Base-by-base conservation (phyloP, 192 early-diverging fungal species). In the Phlyctochytrium bullatum region DNA sequence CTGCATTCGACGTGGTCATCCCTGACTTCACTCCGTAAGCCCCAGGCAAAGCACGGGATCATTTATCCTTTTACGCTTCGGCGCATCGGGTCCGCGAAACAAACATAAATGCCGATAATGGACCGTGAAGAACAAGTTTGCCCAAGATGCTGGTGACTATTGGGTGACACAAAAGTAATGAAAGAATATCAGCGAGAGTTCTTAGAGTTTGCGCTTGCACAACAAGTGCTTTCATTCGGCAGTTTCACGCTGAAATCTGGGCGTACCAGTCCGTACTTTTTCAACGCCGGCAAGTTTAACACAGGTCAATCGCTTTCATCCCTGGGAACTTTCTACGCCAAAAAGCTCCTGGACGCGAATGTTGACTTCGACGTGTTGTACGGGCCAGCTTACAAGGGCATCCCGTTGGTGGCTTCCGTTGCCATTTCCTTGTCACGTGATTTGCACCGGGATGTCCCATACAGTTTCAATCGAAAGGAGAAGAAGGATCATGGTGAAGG, bases 401-500 rank as follows among this genome's bases (percentile, higher is more conserved):
- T 99, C 65, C 97, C 97, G 10, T 82, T 99, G 2, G 92, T 92
- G 1, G 86, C 91, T 23, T 77, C 93, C 3, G 88, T 92, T 0
- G 89, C 88, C 33, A 86, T 98, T 34, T 84, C 91, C 2, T 79
- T 99, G 59, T 82, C 86, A 32, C 78, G 62, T 23, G 80, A 90
- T 40, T 75, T 87, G 60, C 64, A 77, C 25, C 72, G 76, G 30
- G 79, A 90, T 47, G 88, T 88, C 14, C 91, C 94, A 12, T 99
- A 91, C 73, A 79, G 86, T 51, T 99, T 99, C 80, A 98, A 99
- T 85, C 86, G 97, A 71, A 99, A 99, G 79, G 97, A 99, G 73
- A 89, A 88, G 79, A 99, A 99, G 82, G 94, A 99, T 74, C 97
- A 99, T 72, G 97, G 95, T 52, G 97, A 99, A 74, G 97, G 97